phyloP scores from a whole-genome alignment of 148 eudicot genomes.

The Fagopyrum esculentum region DNA sequence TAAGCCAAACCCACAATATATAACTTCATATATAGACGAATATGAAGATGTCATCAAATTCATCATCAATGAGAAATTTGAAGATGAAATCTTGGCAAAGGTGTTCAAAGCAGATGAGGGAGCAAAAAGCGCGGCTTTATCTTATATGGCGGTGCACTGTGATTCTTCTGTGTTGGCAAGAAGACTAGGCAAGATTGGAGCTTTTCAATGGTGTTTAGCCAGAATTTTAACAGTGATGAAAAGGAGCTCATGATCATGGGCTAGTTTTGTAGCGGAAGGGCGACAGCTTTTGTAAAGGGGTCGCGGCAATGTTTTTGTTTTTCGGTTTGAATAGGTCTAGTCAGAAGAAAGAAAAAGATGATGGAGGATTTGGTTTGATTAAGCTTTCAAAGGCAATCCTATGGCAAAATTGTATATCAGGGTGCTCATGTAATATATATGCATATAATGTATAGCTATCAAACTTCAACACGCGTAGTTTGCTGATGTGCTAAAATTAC shows the following conservation, averaged over 20 bases:
- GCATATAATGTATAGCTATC: not conserved
- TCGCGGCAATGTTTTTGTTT: not conserved
- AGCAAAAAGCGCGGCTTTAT: not conserved
- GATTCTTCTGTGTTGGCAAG: not conserved
- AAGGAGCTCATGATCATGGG: not conserved
- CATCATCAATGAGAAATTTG: slow-evolving; percentile 1
- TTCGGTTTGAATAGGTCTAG: not conserved
- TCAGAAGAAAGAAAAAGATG: not conserved
- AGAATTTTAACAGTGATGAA: not conserved
- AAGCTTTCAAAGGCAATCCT: not conserved
- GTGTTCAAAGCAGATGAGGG: not conserved
- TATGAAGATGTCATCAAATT: not conserved
- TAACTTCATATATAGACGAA: not conserved
- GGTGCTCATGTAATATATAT: not conserved
- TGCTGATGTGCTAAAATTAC: not conserved
- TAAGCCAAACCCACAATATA: not conserved
- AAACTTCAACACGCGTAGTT: not conserved
- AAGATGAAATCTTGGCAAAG: slow-evolving; percentile 1
- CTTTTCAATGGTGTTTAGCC: not conserved
- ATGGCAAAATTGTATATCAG: not conserved
- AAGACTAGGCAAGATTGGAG: not conserved
- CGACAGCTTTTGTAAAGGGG: not conserved
- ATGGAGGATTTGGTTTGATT: not conserved
- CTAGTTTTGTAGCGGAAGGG: not conserved
- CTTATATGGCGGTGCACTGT: not conserved